Evolutionary conservation across 305 asterid genomes (phyloP).

Genomic region (Fraxinus baroniana): DNA sequence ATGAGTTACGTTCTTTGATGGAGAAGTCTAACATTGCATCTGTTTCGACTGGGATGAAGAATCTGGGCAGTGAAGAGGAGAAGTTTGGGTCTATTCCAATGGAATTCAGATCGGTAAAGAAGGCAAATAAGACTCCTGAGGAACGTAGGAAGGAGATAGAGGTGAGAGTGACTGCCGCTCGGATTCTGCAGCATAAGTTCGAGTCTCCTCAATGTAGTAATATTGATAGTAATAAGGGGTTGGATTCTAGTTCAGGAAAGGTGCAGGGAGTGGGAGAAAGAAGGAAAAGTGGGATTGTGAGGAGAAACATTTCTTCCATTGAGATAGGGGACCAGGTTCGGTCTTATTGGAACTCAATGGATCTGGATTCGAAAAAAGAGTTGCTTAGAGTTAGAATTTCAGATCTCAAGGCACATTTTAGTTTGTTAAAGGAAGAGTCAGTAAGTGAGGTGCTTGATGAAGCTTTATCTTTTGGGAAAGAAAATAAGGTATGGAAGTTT

Average conservation of each 20-base stretch:
- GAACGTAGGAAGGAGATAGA: slow-evolving; percentile 92
- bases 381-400: slow-evolving; percentile 50
- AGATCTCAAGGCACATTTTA: slow-evolving; percentile 67
- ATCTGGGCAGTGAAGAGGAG: slow-evolving; percentile 72
- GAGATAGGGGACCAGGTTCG: slow-evolving; percentile 75
- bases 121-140: slow-evolving; percentile 82
- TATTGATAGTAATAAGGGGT: slow-evolving; percentile 35
- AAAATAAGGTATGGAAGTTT: slow-evolving; percentile 63
- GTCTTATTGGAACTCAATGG: slow-evolving; percentile 73
- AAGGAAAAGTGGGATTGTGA: slow-evolving; percentile 49
- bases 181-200: neutral
- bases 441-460: slow-evolving; percentile 39
- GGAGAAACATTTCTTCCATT: slow-evolving; percentile 48
- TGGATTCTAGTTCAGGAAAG: slow-evolving; percentile 48
- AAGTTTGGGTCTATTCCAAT: slow-evolving; percentile 67
- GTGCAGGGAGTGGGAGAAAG: slow-evolving; percentile 64
- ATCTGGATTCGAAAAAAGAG: slow-evolving; percentile 57
- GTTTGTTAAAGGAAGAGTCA: slow-evolving; percentile 51
- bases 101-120: slow-evolving; percentile 63
- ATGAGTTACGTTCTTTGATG: neutral
- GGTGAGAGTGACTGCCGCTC: slow-evolving; percentile 24
- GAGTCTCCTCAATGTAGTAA: slow-evolving; percentile 28
- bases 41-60: slow-evolving; percentile 84
- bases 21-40: slow-evolving; percentile 45
- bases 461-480: slow-evolving; percentile 61